Evolutionary conservation across 2,329 filamentous ascomycete genomes (phyloP).

Genomic region (Colletotrichum somersetense): DNA sequence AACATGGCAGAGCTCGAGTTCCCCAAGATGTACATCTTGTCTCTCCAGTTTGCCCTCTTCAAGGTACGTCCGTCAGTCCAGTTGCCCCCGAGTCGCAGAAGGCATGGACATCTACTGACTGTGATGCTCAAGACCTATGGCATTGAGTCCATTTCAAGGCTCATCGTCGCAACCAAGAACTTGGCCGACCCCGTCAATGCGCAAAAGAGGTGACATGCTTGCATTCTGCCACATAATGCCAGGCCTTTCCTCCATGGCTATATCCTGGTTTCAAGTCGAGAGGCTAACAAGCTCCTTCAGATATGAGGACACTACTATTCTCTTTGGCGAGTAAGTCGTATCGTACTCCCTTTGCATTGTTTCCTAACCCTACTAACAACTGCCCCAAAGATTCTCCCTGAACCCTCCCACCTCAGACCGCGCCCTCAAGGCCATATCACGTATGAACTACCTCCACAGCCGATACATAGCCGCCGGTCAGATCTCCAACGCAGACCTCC

Average conservation of each 20-base stretch:
- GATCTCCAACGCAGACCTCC: slow-evolving; percentile 54
- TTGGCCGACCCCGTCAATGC: slow-evolving; percentile 49
- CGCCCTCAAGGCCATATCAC: slow-evolving; percentile 52
- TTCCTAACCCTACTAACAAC: background rate
- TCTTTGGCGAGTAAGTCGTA: slow-evolving; percentile 52
- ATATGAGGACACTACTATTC: slow-evolving; percentile 56
- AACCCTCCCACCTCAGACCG: slow-evolving; percentile 54
- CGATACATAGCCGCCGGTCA: slow-evolving; percentile 53
- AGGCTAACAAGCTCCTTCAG: slow-evolving; percentile 43
- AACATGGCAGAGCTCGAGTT: slow-evolving; percentile 53
- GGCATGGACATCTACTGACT: background rate
- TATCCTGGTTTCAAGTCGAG: background rate
- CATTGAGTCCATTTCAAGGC: slow-evolving; percentile 53
- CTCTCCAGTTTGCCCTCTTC: slow-evolving; percentile 56
- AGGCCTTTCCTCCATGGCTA: background rate
- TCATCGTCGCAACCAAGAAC: slow-evolving; percentile 53
- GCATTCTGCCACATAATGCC: background rate
- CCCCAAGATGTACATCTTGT: slow-evolving; percentile 53
- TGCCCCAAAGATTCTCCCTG: slow-evolving; percentile 46
- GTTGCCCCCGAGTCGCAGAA: background rate
- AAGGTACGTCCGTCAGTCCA: slow-evolving; percentile 47
- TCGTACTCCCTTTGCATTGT: background rate
- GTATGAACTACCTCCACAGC: slow-evolving; percentile 57
- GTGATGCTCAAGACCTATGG: slow-evolving; percentile 53
- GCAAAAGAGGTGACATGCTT: slow-evolving; percentile 51